These are phyloP conservation scores for Penicillium sp. DNA, from an alignment of 2,329 filamentous ascomycete genomes.

Conservation along the genomic window DNA sequence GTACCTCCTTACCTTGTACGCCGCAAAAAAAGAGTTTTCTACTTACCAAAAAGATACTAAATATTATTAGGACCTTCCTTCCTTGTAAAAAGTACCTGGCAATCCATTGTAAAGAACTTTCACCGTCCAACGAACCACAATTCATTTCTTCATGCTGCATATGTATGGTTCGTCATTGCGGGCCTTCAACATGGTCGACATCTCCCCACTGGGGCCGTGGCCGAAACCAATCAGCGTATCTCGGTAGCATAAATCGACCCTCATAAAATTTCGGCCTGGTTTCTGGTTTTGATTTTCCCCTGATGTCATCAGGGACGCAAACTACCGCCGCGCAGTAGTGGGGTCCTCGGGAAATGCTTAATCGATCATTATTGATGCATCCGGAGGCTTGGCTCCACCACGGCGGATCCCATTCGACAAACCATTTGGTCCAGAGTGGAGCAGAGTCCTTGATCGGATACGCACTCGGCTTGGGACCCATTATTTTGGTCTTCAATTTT, in stretches of 20 bases:
- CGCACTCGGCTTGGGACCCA: conserved; percentile 3
- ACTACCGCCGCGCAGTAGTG: conserved; percentile 2
- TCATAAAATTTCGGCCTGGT: not conserved
- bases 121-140: not conserved
- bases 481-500: not conserved
- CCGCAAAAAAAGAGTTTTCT: not conserved
- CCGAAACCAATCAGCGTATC: not conserved
- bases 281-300: not conserved
- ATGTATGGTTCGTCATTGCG: not conserved
- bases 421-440: conserved; percentile 6
- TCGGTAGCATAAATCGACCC: not conserved
- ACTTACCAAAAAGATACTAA: not conserved
- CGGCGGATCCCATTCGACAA: conserved; percentile 17
- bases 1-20: not conserved
- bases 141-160: not conserved
- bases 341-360: conserved; percentile 31
- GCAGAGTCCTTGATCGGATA: conserved; percentile 15
- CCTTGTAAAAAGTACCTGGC: not conserved
- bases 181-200: not conserved
- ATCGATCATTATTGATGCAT: conserved; percentile 33
- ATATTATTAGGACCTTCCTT: not conserved
- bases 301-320: conserved; percentile 29
- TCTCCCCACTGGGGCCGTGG: not conserved
- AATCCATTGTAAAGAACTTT: no score
- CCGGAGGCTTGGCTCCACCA: conserved; percentile 22